A percentile compares a stretch with the other conserved stretches of the same genome.
Evolutionary conservation across 2,329 filamentous ascomycete genomes (phyloP).

Genomic region (Cryphonectria naterciae): DNA sequence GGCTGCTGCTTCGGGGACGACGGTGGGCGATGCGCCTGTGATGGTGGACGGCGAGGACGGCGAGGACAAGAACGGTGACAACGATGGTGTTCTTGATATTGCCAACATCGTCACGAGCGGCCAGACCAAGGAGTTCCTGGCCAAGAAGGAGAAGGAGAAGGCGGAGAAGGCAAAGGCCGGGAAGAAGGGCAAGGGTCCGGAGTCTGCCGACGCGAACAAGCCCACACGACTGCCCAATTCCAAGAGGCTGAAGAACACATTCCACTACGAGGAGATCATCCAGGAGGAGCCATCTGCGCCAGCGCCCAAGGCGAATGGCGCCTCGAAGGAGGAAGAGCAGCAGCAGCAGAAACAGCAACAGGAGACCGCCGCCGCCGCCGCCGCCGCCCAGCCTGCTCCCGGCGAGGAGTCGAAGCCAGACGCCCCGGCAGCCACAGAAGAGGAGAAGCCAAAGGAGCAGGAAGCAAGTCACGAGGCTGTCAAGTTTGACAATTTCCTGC

Average conservation of each 20-base stretch:
- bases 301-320: conserved; percentile 34
- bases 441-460: conserved; percentile 6
- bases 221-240: conserved; percentile 69
- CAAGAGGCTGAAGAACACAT: conserved; percentile 70
- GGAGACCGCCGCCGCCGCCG: too few species aligned
- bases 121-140: conserved; percentile 80
- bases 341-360: conserved; percentile 10
- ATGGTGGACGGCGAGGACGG: conserved; percentile 39
- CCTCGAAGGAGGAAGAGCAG: conserved; percentile 15
- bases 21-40: conserved; percentile 40
- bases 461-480: conserved; percentile 20
- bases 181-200: conserved; percentile 63
- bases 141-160: conserved; percentile 82
- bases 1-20: conserved; percentile 29
- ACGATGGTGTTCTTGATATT: conserved; percentile 80
- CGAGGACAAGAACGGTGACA: conserved; percentile 48
- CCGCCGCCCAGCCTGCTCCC: conserved; percentile 3
- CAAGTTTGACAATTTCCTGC: conserved; percentile 31
- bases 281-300: conserved; percentile 56
- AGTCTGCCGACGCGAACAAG: conserved; percentile 58
- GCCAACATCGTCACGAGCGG: conserved; percentile 83
- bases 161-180: conserved; percentile 64
- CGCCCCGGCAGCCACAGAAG: neutral
- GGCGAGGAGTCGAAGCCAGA: conserved; percentile 31
- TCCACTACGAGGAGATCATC: conserved; percentile 72